These are phyloP conservation scores for Syzygium malaccense DNA, from an alignment of 441 rosid species.

Conservation along the genomic window DNA sequence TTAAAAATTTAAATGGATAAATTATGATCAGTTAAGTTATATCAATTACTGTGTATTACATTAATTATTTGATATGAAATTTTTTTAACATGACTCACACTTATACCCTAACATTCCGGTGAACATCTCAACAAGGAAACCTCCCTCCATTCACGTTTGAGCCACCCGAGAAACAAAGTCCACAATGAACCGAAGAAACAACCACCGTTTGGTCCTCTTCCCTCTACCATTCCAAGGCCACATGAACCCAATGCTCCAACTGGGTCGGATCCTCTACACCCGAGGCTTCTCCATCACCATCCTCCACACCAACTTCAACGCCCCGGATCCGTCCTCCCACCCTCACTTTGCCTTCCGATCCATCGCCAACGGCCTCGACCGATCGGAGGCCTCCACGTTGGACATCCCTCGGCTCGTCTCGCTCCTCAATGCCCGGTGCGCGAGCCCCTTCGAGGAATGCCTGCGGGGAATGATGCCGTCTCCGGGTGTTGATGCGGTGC, in stretches of 20 bases:
- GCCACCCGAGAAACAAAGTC: neutral
- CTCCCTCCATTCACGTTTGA: neutral
- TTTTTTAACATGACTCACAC: too few species aligned
- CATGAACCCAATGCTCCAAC: constrained; percentile 50
- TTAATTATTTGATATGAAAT: too few species aligned
- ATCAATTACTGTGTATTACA: accelerated
- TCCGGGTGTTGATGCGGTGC: neutral
- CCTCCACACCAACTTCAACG: constrained; percentile 43
- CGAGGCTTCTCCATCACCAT: constrained; percentile 55
- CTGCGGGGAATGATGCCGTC: neutral
- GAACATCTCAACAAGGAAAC: neutral
- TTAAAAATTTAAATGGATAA: too few species aligned
- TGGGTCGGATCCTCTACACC: constrained; percentile 36
- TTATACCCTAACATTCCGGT: too few species aligned
- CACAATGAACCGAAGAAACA: neutral
- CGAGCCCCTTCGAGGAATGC: neutral
- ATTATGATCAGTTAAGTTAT: too few species aligned
- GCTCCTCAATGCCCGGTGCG: neutral
- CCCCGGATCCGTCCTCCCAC: constrained; percentile 37
- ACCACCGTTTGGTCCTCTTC: constrained; percentile 22
- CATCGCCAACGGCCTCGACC: constrained; percentile 31
- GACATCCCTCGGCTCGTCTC: neutral
- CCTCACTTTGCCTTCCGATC: constrained; percentile 48
- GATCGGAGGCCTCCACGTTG: constrained; percentile 3
- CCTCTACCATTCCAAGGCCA: constrained; percentile 58